Base-by-base conservation (phyloP, 257 asterid genomes). In the Plantago major region DNA sequence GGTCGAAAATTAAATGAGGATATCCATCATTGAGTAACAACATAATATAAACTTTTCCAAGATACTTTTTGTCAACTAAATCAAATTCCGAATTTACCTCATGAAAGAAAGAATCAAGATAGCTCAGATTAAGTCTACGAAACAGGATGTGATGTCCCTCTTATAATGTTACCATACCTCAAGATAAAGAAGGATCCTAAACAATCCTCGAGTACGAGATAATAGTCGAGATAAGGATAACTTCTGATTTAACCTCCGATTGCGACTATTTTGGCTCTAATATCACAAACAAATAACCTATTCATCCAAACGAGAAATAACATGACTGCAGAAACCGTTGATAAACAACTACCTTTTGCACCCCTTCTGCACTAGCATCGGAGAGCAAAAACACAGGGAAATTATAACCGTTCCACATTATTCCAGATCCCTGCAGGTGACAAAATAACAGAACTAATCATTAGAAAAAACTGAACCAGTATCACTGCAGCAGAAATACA, bases 331-430 rank as follows among this genome's bases (percentile, higher is more conserved):
- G 59, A 40, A 47, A 33, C 48, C 62, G 44, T 49, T 67, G 9
- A 51, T 45, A 56, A 42, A 65, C 49, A 71, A 71, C 71, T 78
- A 93, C 99, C 97, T 89, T 80, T 76, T 74, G 84, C 84, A 93
- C 50, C 70, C 77, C 71, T n/a, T 48, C 60, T 30, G 95, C 84
- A 84, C 88, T 79, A 74, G 68, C 66, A 54, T 77, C 76, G 57
- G 97, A 87, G 67, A 93, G 99, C 61, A 93, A 82, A 78, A 87
- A 89, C 46, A 89, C 87, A 3, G 99, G 99, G 78, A 93, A 84
- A 68, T 87, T 78, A 80, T 89, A 93, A 67, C 82, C 83, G 63
- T 83, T 84, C 99, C 99, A 89, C 99, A 93, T 89, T 65, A 82
- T 66, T 80, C 90, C 99, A 87, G 99, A 84, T 71, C 99, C 99